Base-by-base conservation (phyloP, 176 grass and related monocot genomes). In the Eremochloa ophiuroides region DNA sequence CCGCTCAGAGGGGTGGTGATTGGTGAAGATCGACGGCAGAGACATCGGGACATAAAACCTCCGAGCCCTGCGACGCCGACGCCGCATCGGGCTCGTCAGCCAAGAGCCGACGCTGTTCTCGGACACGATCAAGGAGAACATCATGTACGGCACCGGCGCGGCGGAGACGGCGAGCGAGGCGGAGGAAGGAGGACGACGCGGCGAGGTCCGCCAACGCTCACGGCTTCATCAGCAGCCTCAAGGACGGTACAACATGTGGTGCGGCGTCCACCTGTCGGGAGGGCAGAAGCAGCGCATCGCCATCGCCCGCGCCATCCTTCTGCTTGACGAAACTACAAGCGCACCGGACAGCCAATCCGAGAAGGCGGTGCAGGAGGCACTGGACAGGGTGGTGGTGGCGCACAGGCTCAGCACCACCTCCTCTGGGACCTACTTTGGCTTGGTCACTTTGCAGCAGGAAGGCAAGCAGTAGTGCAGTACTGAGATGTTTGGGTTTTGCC, bases 71-170 rank as follows among this genome's bases (percentile, higher is more conserved):
- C n/a, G n/a, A n/a, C n/a, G n/a, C n/a, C n/a, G n/a, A n/a, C n/a
- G n/a, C n/a, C n/a, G n/a, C n/a, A n/a, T n/a, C n/a, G n/a, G n/a
- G n/a, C n/a, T 97, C 42, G 89, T 97, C 62, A 91, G 89, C 37
- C 94, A 97, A 71, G 94, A 97, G 72, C 94, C 94, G 70, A 94
- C 91, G 3, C 62, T 97, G 34, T 97, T 97, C 22, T 85, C 85
- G 1, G 94, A 91, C n/a, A 88, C 85, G 0, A 87, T 97, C 44
- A 79, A 73, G 18, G 89, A 97, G 56, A 97, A 97, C 83, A 94
- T 97, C 33, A 66, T 81, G 29, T n/a, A n/a, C n/a, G n/a, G n/a
- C n/a, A n/a, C 80, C 86, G 18, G 89, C 76, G 26, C 76, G 26
- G 75, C 84, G 8, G 85, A 86, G 62, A 22, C 55, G 33, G 85